Conservation (phyloP, 2,329 filamentous ascomycete genomes). For the Fusarium metavorans region DNA sequence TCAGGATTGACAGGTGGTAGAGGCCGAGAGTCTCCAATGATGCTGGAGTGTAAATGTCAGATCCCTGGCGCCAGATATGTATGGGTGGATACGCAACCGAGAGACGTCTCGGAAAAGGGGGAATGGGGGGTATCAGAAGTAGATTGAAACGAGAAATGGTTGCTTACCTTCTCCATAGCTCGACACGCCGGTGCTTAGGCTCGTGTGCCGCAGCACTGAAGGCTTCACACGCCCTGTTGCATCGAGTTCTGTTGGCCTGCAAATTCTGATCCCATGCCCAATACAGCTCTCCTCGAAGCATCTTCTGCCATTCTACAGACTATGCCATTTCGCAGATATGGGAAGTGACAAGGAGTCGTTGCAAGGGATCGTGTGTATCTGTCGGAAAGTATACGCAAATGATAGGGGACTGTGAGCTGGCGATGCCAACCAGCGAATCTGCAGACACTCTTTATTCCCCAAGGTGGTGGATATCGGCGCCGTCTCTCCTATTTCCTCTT, state of each 20-base stretch:
- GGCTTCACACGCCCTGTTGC: not conserved
- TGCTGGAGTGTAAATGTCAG: not conserved
- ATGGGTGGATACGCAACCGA: not conserved
- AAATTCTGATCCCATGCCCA: not conserved
- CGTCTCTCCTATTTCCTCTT: too few species aligned
- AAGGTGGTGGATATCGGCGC: too few species aligned
- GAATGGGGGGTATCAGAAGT: not conserved
- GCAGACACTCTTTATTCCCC: too few species aligned
- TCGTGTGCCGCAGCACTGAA: not conserved
- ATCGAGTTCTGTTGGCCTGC: not conserved
- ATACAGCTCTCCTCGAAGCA: not conserved
- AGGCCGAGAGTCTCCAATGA: not conserved
- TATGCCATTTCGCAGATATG: not conserved
- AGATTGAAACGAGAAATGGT: not conserved
- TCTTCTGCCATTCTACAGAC: not conserved
- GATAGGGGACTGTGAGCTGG: not conserved
- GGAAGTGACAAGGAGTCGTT: not conserved
- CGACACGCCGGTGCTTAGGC: not conserved
- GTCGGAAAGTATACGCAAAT: not conserved
- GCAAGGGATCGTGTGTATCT: not conserved
- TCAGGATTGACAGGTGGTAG: not conserved
- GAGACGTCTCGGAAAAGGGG: not conserved
- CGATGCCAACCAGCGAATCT: too few species aligned
- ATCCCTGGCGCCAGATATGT: not conserved
- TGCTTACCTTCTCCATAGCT: not conserved